Percentiles rank a stretch among this genome's conserved stretches.
These are phyloP conservation scores for Phanerochaete carnosa DNA, from an alignment of 768 basidiomycete species.

Conservation along the genomic window DNA sequence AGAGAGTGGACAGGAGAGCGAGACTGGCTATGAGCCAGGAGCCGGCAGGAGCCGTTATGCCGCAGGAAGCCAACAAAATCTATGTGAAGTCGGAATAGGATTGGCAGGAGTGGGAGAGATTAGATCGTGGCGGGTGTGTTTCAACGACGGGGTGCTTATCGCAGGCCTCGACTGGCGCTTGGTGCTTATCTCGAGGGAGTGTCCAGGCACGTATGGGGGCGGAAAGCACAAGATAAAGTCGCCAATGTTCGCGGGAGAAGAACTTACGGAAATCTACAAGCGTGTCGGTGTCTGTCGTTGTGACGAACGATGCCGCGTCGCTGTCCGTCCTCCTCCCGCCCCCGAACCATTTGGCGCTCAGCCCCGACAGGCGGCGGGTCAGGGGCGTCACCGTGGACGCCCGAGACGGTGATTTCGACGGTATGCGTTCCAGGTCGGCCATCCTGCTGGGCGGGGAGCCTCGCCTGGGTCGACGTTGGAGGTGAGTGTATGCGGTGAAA, in stretches of 20 bases:
- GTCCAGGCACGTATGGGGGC: not conserved
- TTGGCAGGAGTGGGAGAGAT: not conserved
- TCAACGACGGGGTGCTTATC: not conserved
- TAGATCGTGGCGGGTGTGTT: not conserved
- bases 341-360: conserved; percentile 6
- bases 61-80: not conserved
- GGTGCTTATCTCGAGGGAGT: not conserved
- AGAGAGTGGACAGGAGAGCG: conserved; percentile 1
- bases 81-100: not conserved
- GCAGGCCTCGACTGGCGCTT: not conserved
- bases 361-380: conserved; percentile 1
- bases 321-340: not conserved
- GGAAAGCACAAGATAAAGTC: not conserved
- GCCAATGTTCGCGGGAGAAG: not conserved
- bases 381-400: conserved; percentile 1
- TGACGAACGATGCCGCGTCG: not conserved
- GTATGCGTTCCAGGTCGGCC: conserved; percentile 9
- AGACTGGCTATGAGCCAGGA: not conserved
- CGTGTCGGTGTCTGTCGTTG: not conserved
- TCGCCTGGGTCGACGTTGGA: conserved; percentile 1
- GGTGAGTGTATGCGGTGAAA: conserved; percentile 1
- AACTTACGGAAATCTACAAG: conserved; percentile 1
- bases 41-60: not conserved
- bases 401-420: not conserved
- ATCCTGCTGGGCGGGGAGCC: conserved; percentile 1